phyloP scores from a whole-genome alignment of 228 moss, liverwort and hornwort genomes.

The Sphagnum fallax region DNA sequence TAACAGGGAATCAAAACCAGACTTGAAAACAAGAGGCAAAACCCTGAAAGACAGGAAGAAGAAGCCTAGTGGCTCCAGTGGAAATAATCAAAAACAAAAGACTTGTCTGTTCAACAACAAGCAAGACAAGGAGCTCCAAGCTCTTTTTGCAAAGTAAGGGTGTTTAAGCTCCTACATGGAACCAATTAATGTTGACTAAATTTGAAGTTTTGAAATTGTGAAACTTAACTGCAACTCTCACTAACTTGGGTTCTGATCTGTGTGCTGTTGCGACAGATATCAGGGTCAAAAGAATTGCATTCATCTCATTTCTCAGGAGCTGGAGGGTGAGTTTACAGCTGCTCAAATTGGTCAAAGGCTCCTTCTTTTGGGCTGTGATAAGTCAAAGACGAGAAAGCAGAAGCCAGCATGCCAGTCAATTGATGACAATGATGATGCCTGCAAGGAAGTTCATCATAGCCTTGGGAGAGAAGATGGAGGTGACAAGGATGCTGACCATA shows the following conservation, averaged over 20 bases:
- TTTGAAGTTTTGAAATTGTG: neutral
- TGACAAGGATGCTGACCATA: neutral
- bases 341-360: constrained; percentile 63
- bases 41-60: constrained; percentile 3
- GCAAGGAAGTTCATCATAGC: neutral
- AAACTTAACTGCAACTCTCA: neutral
- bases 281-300: constrained; percentile 35
- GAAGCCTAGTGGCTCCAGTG: constrained; percentile 14
- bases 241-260: neutral
- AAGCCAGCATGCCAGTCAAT: constrained; percentile 13
- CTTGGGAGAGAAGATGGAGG: neutral
- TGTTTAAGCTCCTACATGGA: neutral
- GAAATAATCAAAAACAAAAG: constrained; percentile 20
- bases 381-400: constrained; percentile 31
- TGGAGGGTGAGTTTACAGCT: constrained; percentile 50
- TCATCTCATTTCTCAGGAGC: constrained; percentile 47
- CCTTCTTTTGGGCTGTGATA: constrained; percentile 46
- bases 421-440: constrained; percentile 20
- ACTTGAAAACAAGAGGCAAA: constrained; percentile 3
- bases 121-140: constrained; percentile 36
- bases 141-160: constrained; percentile 39
- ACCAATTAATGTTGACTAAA: neutral
- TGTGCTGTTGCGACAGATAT: neutral
- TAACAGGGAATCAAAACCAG: too few relatives aligned
- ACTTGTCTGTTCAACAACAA: constrained; percentile 32